Percentiles rank a stretch among this genome's conserved stretches.
phyloP scores from a whole-genome alignment of 2,329 filamentous ascomycete species.

The Fusarium humuli region DNA sequence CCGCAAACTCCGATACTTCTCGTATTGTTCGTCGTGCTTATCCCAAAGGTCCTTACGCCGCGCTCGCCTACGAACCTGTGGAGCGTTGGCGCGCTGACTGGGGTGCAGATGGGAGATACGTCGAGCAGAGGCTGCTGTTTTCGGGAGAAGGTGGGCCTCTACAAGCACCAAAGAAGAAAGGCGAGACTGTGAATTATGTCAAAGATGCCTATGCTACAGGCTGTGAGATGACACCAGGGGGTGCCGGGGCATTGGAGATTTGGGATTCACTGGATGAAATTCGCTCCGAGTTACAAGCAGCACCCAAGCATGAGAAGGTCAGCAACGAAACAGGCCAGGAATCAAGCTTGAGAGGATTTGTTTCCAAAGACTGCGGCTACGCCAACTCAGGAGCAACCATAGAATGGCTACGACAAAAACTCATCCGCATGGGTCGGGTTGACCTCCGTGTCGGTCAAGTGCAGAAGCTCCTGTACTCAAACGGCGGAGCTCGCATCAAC shows the following conservation, averaged over 20 bases:
- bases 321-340: neutral
- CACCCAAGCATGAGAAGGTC: neutral
- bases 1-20: slow-evolving; percentile 2
- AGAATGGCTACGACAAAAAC: neutral
- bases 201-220: neutral
- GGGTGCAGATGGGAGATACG: neutral
- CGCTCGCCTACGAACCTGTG: slow-evolving; percentile 1
- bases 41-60: slow-evolving; percentile 2
- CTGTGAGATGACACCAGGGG: neutral
- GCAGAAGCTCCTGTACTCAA: neutral
- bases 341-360: neutral
- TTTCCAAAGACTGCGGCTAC: neutral
- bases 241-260: neutral
- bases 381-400: neutral
- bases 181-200: neutral
- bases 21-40: neutral
- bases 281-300: neutral
- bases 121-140: neutral
- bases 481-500: neutral
- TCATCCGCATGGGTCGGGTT: neutral
- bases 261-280: neutral
- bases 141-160: neutral
- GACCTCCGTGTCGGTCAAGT: neutral
- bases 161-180: neutral
- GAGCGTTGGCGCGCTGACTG: slow-evolving; percentile 4